Percentiles rank a stretch among this genome's conserved stretches.
phyloP scores from a whole-genome alignment of 2,329 filamentous ascomycete genomes.

The Aspergillus tanneri region DNA sequence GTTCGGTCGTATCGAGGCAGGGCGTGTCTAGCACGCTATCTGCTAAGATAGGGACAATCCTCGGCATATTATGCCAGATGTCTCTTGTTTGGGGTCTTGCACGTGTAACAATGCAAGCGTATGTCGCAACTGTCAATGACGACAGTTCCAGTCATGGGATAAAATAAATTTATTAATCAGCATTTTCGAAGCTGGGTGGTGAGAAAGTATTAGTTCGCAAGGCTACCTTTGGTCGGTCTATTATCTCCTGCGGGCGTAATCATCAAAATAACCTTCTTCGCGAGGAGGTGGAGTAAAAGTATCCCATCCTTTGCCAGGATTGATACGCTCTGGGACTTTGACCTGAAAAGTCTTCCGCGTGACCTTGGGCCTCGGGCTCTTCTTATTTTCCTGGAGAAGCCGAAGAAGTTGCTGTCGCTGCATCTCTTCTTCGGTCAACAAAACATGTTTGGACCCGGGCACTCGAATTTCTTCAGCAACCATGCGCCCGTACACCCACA shows the following conservation, averaged over 20 bases:
- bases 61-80: neutral
- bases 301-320: slow-evolving; percentile 23
- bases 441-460: slow-evolving; percentile 11
- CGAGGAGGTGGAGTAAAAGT: slow-evolving; percentile 16
- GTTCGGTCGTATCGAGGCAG: neutral
- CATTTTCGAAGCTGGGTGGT: neutral
- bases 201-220: too few relatives aligned
- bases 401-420: slow-evolving; percentile 41
- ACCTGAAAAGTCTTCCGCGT: slow-evolving; percentile 31
- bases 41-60: neutral
- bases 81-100: neutral
- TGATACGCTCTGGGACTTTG: slow-evolving; percentile 24
- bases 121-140: neutral
- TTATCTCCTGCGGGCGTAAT: neutral
- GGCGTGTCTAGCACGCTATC: neutral
- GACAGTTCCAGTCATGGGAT: neutral
- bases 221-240: too few relatives aligned
- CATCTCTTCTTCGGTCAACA: slow-evolving; percentile 40
- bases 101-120: neutral
- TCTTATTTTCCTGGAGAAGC: slow-evolving; percentile 33
- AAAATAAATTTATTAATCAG: too few relatives aligned
- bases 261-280: slow-evolving; percentile 6
- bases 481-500: slow-evolving; percentile 26
- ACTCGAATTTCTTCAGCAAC: slow-evolving; percentile 10
- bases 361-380: slow-evolving; percentile 16